Percentiles rank a stretch among this genome's conserved stretches.
phyloP scores from a whole-genome alignment of 1,139 yeast genomes.

The Pichia sorboxylosa region DNA sequence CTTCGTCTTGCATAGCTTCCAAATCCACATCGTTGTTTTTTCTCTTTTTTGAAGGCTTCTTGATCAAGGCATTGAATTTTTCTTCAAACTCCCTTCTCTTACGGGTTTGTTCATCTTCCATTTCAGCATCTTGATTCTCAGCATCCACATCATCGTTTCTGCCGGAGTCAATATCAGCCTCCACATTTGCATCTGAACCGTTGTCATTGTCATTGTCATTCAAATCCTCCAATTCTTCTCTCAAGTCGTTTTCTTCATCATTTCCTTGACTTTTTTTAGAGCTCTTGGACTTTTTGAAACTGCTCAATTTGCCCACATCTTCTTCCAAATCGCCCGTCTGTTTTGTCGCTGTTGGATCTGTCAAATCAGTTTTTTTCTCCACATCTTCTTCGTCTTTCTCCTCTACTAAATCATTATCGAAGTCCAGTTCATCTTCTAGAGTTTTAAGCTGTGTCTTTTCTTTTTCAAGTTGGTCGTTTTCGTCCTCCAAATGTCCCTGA shows the following conservation, averaged over 20 bases:
- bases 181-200: slow-evolving; percentile 2
- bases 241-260: slow-evolving; percentile 2
- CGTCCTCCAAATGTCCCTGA: background rate
- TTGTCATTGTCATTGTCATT: slow-evolving; percentile 5
- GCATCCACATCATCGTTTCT: background rate
- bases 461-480: slow-evolving; percentile 1
- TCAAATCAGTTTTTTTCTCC: no score
- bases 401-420: no score
- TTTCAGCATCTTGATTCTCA: slow-evolving; percentile 8
- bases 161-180: background rate
- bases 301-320: slow-evolving; percentile 28
- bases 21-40: slow-evolving; percentile 82
- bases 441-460: no score
- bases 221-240: slow-evolving; percentile 5
- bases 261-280: background rate
- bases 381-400: slow-evolving; percentile 3
- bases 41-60: slow-evolving; percentile 42
- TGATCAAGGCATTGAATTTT: slow-evolving; percentile 61
- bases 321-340: no score
- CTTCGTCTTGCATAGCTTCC: slow-evolving; percentile 91
- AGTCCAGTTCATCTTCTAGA: no score
- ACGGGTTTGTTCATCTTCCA: slow-evolving; percentile 37
- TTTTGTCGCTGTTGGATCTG: no score
- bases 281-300: slow-evolving; percentile 23
- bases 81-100: slow-evolving; percentile 74